A percentile compares a stretch with the other conserved stretches of the same genome.
phyloP scores from a whole-genome alignment of 2,329 filamentous ascomycete genomes.

The Shiraia sp. region DNA sequence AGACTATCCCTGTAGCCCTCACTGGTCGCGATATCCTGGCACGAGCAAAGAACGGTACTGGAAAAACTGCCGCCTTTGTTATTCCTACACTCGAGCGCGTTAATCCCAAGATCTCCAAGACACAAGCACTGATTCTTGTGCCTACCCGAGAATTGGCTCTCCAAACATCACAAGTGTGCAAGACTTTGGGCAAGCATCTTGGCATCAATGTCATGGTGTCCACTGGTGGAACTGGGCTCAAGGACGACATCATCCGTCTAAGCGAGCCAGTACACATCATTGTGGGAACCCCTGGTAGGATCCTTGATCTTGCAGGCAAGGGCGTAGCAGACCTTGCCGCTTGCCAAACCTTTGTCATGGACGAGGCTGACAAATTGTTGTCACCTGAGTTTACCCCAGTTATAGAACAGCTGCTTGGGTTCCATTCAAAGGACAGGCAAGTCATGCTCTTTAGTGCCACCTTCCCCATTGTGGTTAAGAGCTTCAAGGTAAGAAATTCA shows the following conservation, averaged over 20 bases:
- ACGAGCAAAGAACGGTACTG: slow-evolving; percentile 96
- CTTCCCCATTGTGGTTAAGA: slow-evolving; percentile 95
- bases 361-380: slow-evolving; percentile 96
- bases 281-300: slow-evolving; percentile 94
- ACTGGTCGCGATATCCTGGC: slow-evolving; percentile 95
- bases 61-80: slow-evolving; percentile 97
- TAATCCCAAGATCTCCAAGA: slow-evolving; percentile 95
- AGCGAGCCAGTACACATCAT: slow-evolving; percentile 96
- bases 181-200: slow-evolving; percentile 95
- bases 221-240: slow-evolving; percentile 90
- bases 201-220: slow-evolving; percentile 99
- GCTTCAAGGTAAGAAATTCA: slow-evolving; percentile 67
- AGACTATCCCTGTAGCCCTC: slow-evolving; percentile 94
- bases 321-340: slow-evolving; percentile 94
- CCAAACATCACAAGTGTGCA: slow-evolving; percentile 99
- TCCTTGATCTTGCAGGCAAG: slow-evolving; percentile 94
- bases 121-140: slow-evolving; percentile 93
- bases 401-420: slow-evolving; percentile 92
- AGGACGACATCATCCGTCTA: slow-evolving; percentile 94
- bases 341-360: slow-evolving; percentile 99
- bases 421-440: slow-evolving; percentile 95
- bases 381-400: slow-evolving; percentile 96
- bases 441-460: slow-evolving; percentile 99
- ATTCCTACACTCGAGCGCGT: slow-evolving; percentile 94
- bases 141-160: slow-evolving; percentile 96